Conservation (phyloP, 1,284 basidiomycete species). For the Apiotrichum montevideense region DNA sequence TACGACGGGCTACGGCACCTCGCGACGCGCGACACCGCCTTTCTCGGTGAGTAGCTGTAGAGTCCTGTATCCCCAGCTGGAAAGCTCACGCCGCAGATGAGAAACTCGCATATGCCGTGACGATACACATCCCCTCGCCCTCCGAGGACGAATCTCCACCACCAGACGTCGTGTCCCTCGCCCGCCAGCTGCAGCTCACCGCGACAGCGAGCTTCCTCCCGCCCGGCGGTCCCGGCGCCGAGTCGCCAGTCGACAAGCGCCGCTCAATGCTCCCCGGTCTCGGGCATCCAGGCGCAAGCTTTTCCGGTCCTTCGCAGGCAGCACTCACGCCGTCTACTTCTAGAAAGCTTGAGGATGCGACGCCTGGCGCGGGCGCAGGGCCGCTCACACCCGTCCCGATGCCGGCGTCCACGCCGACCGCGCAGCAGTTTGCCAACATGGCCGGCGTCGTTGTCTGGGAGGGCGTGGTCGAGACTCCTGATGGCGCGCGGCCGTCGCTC, state of each 20-base stretch:
- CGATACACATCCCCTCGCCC: constrained; percentile 42
- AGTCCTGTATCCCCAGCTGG: too few relatives aligned
- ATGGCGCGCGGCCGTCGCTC: constrained; percentile 39
- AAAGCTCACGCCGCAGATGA: constrained; percentile 53
- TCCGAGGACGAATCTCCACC: background rate
- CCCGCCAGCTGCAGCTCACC: constrained; percentile 54
- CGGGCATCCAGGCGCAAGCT: background rate
- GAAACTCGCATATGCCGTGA: constrained; percentile 62
- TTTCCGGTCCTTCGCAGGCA: background rate
- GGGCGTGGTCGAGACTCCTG: constrained; percentile 28
- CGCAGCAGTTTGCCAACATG: constrained; percentile 64
- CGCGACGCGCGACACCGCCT: constrained; percentile 48
- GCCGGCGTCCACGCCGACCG: constrained; percentile 53
- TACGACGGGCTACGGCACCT: constrained; percentile 49
- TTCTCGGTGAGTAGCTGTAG: constrained; percentile 58
- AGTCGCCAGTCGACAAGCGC: background rate
- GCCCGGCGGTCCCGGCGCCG: constrained; percentile 20
- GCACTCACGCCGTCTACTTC: background rate
- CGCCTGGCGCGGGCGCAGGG: background rate
- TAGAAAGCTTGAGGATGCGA: background rate
- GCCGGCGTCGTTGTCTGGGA: constrained; percentile 66
- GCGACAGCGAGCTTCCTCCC: constrained; percentile 77
- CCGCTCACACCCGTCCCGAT: constrained; percentile 7
- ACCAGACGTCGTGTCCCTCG: constrained; percentile 3
- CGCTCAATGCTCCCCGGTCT: background rate